These are phyloP conservation scores for Trichocomaceae sp. DNA, from an alignment of 2,329 filamentous ascomycete genomes.

Conservation along the genomic window DNA sequence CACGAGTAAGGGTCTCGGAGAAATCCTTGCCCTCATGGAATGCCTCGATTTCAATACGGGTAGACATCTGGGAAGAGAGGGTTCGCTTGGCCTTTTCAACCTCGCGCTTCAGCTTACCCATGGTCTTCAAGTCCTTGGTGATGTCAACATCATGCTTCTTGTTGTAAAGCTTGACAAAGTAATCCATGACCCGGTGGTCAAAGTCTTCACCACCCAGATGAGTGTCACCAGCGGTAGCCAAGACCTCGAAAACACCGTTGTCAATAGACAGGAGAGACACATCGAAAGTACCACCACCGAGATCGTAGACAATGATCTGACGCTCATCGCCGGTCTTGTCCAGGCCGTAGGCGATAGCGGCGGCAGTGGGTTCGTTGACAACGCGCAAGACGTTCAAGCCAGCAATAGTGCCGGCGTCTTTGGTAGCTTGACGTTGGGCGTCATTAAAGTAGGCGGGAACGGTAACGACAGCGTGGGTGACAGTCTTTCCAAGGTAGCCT, in stretches of 20 bases:
- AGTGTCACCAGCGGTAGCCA: slow-evolving; percentile 92
- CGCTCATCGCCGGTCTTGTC: slow-evolving; percentile 78
- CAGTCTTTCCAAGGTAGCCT: slow-evolving; percentile 54
- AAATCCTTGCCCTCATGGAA: slow-evolving; percentile 97
- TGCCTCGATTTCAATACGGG: slow-evolving; percentile 91
- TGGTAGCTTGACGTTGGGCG: slow-evolving; percentile 93
- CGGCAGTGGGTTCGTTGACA: slow-evolving; percentile 93
- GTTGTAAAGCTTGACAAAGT: slow-evolving; percentile 97
- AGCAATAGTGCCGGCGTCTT: slow-evolving; percentile 87
- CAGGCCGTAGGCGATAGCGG: slow-evolving; percentile 88
- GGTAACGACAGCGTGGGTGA: slow-evolving; percentile 69
- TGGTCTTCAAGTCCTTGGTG: slow-evolving; percentile 90
- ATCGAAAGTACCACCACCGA: slow-evolving; percentile 92
- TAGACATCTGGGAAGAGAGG: slow-evolving; percentile 87
- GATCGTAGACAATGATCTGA: slow-evolving; percentile 89
- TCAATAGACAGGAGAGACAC: slow-evolving; percentile 88
- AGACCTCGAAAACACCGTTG: slow-evolving; percentile 86
- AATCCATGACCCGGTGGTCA: slow-evolving; percentile 93
- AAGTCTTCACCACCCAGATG: slow-evolving; percentile 98
- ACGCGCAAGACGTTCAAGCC: slow-evolving; percentile 93
- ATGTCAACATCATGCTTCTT: slow-evolving; percentile 94
- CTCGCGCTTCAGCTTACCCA: slow-evolving; percentile 99
- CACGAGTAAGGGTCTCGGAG: slow-evolving; percentile 94
- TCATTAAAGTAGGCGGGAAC: slow-evolving; percentile 98
- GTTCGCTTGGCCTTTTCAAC: slow-evolving; percentile 99